phyloP scores from a whole-genome alignment of 257 asterid genomes.

The Mentha longifolia region DNA sequence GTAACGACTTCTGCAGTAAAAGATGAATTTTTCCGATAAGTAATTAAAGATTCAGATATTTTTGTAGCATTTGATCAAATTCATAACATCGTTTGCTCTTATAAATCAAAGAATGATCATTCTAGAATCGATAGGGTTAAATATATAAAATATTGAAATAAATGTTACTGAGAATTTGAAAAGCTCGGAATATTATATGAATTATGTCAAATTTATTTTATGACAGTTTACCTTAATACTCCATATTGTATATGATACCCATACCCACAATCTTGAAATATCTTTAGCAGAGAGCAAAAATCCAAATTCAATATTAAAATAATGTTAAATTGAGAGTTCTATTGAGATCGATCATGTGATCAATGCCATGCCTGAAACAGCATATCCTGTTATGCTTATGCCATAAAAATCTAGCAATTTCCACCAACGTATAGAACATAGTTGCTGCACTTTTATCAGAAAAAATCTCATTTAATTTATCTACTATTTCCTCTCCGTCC shows the following conservation, averaged over 20 bases:
- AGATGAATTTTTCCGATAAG: neutral
- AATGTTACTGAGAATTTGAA: no score
- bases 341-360: neutral
- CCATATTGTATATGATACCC: neutral
- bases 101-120: no score
- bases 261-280: neutral
- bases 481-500: no score
- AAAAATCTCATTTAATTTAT: neutral
- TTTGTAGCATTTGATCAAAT: neutral
- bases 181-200: no score
- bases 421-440: no score
- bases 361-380: neutral
- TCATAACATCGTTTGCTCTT: no score
- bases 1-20: constrained; percentile 7
- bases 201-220: no score
- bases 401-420: constrained; percentile 17
- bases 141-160: no score
- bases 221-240: no score
- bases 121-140: no score
- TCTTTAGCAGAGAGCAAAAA: neutral
- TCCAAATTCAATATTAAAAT: neutral
- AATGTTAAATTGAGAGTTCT: neutral
- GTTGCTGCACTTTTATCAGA: constrained; percentile 18
- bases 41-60: neutral
- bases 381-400: constrained; percentile 6